Percentiles rank a stretch among this genome's conserved stretches.
Conservation (phyloP, 1,139 yeast species). For the Pichia sp. region DNA sequence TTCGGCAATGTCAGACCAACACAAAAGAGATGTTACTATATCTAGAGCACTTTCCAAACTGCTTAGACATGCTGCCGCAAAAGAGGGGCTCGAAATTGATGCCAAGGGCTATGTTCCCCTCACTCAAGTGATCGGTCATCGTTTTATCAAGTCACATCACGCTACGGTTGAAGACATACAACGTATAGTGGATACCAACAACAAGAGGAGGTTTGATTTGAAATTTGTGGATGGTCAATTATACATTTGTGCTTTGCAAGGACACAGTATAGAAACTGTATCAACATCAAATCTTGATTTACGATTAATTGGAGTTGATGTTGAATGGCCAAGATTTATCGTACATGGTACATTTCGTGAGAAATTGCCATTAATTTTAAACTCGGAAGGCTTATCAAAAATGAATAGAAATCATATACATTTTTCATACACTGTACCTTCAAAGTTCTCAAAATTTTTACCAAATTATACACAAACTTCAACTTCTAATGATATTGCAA, state of each 20-base stretch:
- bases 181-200: conserved; percentile 56
- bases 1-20: not conserved
- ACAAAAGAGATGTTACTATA: conserved; percentile 33
- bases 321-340: conserved; percentile 38
- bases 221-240: conserved; percentile 18
- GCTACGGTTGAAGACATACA: conserved; percentile 53
- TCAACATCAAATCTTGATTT: conserved; percentile 36
- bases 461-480: not conserved
- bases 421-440: conserved; percentile 46
- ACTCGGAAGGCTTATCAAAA: conserved; percentile 50
- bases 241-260: conserved; percentile 82
- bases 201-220: conserved; percentile 61
- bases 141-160: conserved; percentile 50
- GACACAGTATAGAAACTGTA: conserved; percentile 60
- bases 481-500: conserved; percentile 33
- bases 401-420: conserved; percentile 87
- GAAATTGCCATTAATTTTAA: conserved; percentile 44
- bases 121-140: conserved; percentile 46
- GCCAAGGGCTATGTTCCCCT: conserved; percentile 59
- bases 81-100: conserved; percentile 61
- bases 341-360: conserved; percentile 76
- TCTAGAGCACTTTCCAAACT: conserved; percentile 73
- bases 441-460: conserved; percentile 5
- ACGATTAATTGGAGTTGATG: conserved; percentile 4
- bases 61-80: conserved; percentile 77